A percentile compares a stretch with the other conserved stretches of the same genome.
Conservation (phyloP, 768 basidiomycete genomes). For the Mycena galericulata region DNA sequence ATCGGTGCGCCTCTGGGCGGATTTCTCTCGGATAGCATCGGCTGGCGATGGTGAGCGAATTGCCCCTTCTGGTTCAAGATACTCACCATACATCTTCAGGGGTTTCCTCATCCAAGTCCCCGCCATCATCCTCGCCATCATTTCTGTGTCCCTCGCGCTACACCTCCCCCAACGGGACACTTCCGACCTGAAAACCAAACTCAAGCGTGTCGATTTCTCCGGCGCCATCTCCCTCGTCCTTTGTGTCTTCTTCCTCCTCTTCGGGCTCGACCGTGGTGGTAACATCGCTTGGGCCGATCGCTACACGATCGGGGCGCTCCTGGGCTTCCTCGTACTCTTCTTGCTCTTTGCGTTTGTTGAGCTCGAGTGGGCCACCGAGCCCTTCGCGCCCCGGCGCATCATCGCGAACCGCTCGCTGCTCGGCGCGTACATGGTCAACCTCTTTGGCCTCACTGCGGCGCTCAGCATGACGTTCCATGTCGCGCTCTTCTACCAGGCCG, state of each 20-base stretch:
- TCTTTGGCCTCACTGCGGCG: constrained; percentile 62
- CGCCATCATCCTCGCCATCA: constrained; percentile 63
- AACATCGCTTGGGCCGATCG: constrained; percentile 60
- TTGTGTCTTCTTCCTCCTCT: constrained; percentile 67
- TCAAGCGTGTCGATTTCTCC: constrained; percentile 72
- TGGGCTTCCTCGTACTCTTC: constrained; percentile 48
- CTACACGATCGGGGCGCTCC: constrained; percentile 51
- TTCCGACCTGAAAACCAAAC: constrained; percentile 59
- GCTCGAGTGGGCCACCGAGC: constrained; percentile 63
- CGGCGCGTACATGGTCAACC: constrained; percentile 68
- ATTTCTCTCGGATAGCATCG: constrained; percentile 69
- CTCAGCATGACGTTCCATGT: constrained; percentile 64
- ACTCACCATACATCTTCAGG: constrained; percentile 44
- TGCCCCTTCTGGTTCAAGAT: neutral
- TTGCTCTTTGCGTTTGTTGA: constrained; percentile 60
- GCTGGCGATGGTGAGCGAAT: constrained; percentile 81
- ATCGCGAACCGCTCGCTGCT: constrained; percentile 61
- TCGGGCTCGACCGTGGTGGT: constrained; percentile 67
- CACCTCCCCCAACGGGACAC: constrained; percentile 59
- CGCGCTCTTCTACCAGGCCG: constrained; percentile 71
- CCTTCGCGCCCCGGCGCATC: constrained; percentile 69
- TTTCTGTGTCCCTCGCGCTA: constrained; percentile 65
- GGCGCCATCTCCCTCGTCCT: constrained; percentile 68
- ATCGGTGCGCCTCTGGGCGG: constrained; percentile 75
- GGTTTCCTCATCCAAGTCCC: constrained; percentile 74